These are phyloP conservation scores for Ophiostoma angusticollis DNA, from an alignment of 2,329 filamentous ascomycete genomes.

Conservation along the genomic window DNA sequence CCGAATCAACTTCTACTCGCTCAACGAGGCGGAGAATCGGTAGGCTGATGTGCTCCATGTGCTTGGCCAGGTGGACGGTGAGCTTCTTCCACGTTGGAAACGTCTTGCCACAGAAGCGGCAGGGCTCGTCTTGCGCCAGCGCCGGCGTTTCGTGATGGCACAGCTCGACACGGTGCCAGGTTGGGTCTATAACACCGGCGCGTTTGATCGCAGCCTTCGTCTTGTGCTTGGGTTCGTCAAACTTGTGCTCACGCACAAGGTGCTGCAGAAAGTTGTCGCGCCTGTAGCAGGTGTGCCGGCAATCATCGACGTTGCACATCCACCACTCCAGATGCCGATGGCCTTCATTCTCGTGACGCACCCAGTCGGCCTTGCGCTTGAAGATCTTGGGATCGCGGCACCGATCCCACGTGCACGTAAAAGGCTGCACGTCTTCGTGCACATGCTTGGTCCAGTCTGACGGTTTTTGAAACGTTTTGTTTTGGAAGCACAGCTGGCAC, in stretches of 20 bases:
- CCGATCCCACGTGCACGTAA: slow-evolving; percentile 78
- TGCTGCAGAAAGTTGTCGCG: slow-evolving; percentile 92
- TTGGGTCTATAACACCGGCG: slow-evolving; percentile 43
- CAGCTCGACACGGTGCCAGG: slow-evolving; percentile 65
- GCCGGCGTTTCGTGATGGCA: slow-evolving; percentile 59
- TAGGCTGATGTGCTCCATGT: slow-evolving; percentile 85
- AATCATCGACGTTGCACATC: slow-evolving; percentile 72
- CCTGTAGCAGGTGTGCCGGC: slow-evolving; percentile 69
- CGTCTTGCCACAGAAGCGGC: slow-evolving; percentile 72
- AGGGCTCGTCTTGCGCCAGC: slow-evolving; percentile 62
- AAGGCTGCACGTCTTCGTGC: slow-evolving; percentile 84
- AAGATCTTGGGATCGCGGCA: slow-evolving; percentile 83
- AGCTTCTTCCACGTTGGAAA: slow-evolving; percentile 86
- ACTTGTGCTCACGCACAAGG: slow-evolving; percentile 82
- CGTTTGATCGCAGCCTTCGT: slow-evolving; percentile 59
- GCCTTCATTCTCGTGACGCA: slow-evolving; percentile 83
- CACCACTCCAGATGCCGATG: slow-evolving; percentile 87
- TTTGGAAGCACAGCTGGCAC: slow-evolving; percentile 74
- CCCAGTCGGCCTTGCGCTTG: slow-evolving; percentile 93
- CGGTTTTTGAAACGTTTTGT: slow-evolving; percentile 77
- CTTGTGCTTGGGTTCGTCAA: slow-evolving; percentile 68
- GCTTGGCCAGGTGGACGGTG: slow-evolving; percentile 83
- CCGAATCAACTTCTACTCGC: slow-evolving; percentile 33
- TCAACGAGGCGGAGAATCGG: slow-evolving; percentile 56
- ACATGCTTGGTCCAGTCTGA: slow-evolving; percentile 97